Evolutionary conservation across 108 stramenopile genomes (phyloP).

Genomic region (Poteriospumella lacustris): DNA sequence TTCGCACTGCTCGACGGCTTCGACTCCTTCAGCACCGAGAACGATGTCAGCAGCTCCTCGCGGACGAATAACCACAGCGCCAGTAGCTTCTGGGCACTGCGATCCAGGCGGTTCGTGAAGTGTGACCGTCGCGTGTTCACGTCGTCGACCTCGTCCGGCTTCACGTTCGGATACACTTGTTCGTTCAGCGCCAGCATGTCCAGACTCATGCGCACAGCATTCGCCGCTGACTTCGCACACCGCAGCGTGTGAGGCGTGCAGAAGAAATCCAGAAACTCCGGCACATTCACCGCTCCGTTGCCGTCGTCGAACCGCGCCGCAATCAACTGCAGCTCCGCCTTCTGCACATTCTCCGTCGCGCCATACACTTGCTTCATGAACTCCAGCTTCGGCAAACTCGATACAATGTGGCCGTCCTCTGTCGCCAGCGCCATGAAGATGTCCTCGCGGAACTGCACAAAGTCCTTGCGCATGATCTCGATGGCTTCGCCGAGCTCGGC

Average conservation of each 20-base stretch:
- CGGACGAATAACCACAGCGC: too few relatives aligned
- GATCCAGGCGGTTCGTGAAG: too few relatives aligned
- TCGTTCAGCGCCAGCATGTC: too few relatives aligned
- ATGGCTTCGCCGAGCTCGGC: not conserved
- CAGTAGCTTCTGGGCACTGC: too few relatives aligned
- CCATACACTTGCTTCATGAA: conserved; percentile 2
- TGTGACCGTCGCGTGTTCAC: too few relatives aligned
- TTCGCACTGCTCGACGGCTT: too few relatives aligned
- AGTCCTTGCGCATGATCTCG: not conserved
- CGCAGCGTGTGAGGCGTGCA: not conserved
- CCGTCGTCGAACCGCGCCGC: conserved; percentile 14
- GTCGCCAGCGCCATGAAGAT: not conserved
- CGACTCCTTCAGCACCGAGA: too few relatives aligned
- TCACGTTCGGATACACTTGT: too few relatives aligned
- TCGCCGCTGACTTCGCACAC: not conserved
- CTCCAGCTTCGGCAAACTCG: not conserved
- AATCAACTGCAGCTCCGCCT: conserved; percentile 22
- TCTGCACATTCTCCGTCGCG: not conserved
- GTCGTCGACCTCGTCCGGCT: too few relatives aligned
- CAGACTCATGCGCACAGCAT: conserved; percentile 23
- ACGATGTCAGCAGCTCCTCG: too few relatives aligned
- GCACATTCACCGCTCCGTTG: not conserved
- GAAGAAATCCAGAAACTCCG: conserved; percentile 30
- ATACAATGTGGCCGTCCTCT: not conserved
- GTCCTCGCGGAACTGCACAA: not conserved